phyloP scores from a whole-genome alignment of 2,329 filamentous ascomycete genomes.

The Stagonosporopsis cucurbitacearum region DNA sequence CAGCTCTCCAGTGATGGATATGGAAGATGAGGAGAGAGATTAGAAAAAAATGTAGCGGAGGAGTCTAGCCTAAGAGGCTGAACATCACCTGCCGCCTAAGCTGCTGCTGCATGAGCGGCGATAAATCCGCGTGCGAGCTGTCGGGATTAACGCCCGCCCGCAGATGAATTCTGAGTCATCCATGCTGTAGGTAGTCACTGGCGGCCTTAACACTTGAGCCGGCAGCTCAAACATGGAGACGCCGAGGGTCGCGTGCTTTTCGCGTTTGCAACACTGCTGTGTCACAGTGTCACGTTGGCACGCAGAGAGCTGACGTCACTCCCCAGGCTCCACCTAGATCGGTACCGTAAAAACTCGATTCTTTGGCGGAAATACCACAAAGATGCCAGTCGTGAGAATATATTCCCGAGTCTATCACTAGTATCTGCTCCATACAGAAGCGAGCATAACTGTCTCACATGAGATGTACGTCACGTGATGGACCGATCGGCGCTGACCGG shows the following conservation, averaged over 20 bases:
- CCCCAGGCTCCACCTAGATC: background rate
- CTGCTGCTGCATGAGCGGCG: conserved; percentile 15
- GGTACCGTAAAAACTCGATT: no score
- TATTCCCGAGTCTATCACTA: no score
- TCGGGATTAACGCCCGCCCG: background rate
- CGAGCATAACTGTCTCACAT: no score
- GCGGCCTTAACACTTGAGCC: background rate
- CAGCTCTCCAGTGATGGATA: background rate
- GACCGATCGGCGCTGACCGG: no score
- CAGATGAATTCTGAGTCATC: conserved; percentile 7
- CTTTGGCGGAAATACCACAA: no score
- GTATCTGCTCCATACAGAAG: no score
- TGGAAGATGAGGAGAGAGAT: conserved; percentile 7
- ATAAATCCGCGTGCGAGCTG: conserved; percentile 16
- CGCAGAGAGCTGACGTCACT: conserved; percentile 8
- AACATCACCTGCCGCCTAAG: conserved; percentile 11
- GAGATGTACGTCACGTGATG: no score
- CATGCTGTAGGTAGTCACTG: background rate
- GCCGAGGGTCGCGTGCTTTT: conserved; percentile 5
- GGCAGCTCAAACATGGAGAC: background rate
- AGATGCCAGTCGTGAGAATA: no score
- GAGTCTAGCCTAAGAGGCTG: conserved; percentile 12
- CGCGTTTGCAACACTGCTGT: background rate
- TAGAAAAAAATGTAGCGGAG: conserved; percentile 17
- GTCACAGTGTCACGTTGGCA: no score